Evolutionary conservation across 1,284 basidiomycete genomes (phyloP).

Genomic region (Ceratobasidium sp.): DNA sequence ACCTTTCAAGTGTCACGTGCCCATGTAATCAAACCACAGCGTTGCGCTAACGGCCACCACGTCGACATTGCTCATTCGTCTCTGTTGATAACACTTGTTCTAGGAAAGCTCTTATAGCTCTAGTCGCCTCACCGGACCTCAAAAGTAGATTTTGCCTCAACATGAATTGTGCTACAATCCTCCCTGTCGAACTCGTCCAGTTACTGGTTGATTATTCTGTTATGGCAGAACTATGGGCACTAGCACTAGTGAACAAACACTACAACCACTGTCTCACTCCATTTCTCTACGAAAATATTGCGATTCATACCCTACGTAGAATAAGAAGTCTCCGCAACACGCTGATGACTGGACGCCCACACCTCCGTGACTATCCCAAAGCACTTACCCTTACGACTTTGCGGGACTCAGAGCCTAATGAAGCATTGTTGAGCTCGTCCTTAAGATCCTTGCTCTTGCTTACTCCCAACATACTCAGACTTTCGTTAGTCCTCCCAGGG

Average conservation of each 20-base stretch:
- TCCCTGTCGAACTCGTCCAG: neutral
- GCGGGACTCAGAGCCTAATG: neutral
- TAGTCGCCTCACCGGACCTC: too few species aligned
- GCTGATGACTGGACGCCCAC: neutral
- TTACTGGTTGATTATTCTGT: neutral
- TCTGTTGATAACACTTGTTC: too few species aligned
- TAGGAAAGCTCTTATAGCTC: too few species aligned
- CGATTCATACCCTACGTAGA: too few species aligned
- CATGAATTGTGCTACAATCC: neutral
- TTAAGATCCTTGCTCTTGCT: too few species aligned
- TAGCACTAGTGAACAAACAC: neutral
- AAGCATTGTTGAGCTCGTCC: too few species aligned
- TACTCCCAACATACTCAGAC: neutral
- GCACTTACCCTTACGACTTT: neutral
- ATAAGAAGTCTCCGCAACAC: neutral
- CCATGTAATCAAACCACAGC: too few species aligned
- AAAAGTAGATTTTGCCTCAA: too few species aligned
- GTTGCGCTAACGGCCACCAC: too few species aligned
- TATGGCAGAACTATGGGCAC: neutral
- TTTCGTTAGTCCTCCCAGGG: neutral
- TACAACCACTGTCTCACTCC: neutral
- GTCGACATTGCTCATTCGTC: too few species aligned
- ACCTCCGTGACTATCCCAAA: neutral
- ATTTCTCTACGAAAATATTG: neutral
- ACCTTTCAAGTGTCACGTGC: too few species aligned